Base-by-base conservation (phyloP, 2,329 filamentous ascomycete genomes). In the Penicillium sp. region DNA sequence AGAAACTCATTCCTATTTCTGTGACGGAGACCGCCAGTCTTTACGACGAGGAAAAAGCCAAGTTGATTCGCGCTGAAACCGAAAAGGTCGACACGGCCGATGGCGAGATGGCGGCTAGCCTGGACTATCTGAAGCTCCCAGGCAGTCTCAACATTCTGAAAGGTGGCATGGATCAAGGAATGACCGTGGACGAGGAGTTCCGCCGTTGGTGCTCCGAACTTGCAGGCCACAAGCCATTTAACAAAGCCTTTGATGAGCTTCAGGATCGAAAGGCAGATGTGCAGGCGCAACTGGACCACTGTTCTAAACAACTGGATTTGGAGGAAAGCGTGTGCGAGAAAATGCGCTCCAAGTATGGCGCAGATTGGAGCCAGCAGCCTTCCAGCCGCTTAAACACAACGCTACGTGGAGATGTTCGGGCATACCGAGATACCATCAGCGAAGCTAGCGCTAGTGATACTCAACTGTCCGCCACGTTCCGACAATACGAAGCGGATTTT, bases 261-360 rank as follows among this genome's bases (percentile, higher is more conserved):
- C 87, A 89, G 63, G 83, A 86, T 27, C 90, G 95, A 68, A 96
- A 94, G 74, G 85, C 90, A 18, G 83, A 85, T 1, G 90, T 97
- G 13, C 75, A 91, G 27, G 81, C 82, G 2, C 85, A 87, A 2
- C 76, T 99, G 56, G 92, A 97, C 57, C 86, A 85, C 58, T 91
- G 91, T 68, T 87, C 88, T 56, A 96, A 96, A 73, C 90, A 96
- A 69, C 79, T 99, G 43, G 95, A 99, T 66, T 92, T 95, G 87
- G 95, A 99, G 75, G 96, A 98, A 78, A 96, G 91, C 56, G 91
- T 98, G 0, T 99, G 95, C 74, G 95, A 99, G 75, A 99, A 98
- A 81, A 99, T 99, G 95, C 87, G 95, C 49, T 96, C 92, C 13
- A 99, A 99, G 74, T 98, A 98, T 73, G 93, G 94, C 56, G 85